Evolutionary conservation across 768 basidiomycete genomes (phyloP).

Genomic region (Panaeolus cyanescens): DNA sequence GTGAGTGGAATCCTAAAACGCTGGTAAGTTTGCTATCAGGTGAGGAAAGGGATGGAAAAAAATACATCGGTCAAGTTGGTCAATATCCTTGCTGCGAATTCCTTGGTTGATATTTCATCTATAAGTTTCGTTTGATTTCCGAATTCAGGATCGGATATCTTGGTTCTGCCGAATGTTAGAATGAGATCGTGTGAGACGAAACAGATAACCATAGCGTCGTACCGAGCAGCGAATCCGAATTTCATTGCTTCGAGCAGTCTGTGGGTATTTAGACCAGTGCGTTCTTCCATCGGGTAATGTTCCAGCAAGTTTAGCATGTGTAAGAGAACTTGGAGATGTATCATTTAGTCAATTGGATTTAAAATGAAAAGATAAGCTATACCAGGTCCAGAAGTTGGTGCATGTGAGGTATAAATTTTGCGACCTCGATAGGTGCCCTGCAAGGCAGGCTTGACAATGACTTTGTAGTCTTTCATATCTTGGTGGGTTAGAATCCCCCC

Average conservation of each 20-base stretch:
- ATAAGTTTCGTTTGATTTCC: constrained; percentile 58
- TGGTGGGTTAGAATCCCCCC: constrained; percentile 81
- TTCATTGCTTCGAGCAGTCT: constrained; percentile 85
- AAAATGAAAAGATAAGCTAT: constrained; percentile 12
- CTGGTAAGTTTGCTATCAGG: constrained; percentile 21
- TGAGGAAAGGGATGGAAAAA: not conserved
- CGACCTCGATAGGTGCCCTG: constrained; percentile 75
- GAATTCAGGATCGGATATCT: constrained; percentile 78
- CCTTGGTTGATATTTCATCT: constrained; percentile 65
- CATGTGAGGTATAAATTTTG: constrained; percentile 81
- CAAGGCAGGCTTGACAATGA: constrained; percentile 72
- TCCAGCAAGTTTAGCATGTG: constrained; percentile 93
- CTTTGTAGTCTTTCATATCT: constrained; percentile 73
- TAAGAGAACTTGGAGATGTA: constrained; percentile 55
- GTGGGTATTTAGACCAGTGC: constrained; percentile 71
- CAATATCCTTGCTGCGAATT: constrained; percentile 61
- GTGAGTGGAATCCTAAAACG: constrained; percentile 77
- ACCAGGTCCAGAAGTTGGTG: constrained; percentile 85
- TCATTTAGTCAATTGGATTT: not conserved
- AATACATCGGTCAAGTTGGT: constrained; percentile 80
- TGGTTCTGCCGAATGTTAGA: constrained; percentile 53
- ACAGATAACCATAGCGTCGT: constrained; percentile 1
- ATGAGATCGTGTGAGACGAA: not conserved
- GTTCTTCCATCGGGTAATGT: constrained; percentile 57
- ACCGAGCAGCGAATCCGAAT: constrained; percentile 60